These are phyloP conservation scores for Sphagnum contortum DNA, from an alignment of 225 moss, liverwort and hornwort species.

Conservation along the genomic window DNA sequence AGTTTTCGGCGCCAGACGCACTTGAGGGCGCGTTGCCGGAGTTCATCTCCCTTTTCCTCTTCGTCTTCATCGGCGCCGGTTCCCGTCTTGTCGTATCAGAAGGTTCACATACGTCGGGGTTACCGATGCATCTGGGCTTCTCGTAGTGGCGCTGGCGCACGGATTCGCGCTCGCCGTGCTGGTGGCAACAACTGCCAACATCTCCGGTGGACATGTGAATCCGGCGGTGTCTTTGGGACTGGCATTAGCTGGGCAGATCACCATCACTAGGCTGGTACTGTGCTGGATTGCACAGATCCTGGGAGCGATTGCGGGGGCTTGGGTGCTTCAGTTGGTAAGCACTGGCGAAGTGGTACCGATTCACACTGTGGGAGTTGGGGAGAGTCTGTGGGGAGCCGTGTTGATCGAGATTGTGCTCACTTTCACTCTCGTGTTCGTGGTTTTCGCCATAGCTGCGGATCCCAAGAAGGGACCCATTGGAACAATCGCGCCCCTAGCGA, in stretches of 20 bases:
- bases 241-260: constrained; percentile 68
- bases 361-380: constrained; percentile 23
- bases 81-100: constrained; percentile 65
- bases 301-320: constrained; percentile 46
- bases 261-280: constrained; percentile 53
- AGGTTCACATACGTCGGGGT: constrained; percentile 28
- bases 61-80: constrained; percentile 89
- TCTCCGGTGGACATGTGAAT: constrained; percentile 86
- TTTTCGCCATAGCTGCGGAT: constrained; percentile 73
- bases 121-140: constrained; percentile 30
- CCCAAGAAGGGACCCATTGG: constrained; percentile 52
- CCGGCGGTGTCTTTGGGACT: constrained; percentile 88
- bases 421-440: no score
- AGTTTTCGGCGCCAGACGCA: constrained; percentile 59
- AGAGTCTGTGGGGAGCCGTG: constrained; percentile 6
- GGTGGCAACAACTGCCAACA: constrained; percentile 68
- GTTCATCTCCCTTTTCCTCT: constrained; percentile 72
- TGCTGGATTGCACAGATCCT: constrained; percentile 87
- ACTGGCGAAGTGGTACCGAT: constrained; percentile 36
- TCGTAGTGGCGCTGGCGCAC: constrained; percentile 61
- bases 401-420: constrained; percentile 61
- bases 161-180: constrained; percentile 51
- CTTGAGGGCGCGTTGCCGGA: constrained; percentile 86
- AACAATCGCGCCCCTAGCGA: constrained; percentile 69
- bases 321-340: constrained; percentile 34